A percentile compares a stretch with the other conserved stretches of the same genome.
phyloP scores from a whole-genome alignment of 768 basidiomycete genomes.

The Goffeauzyma gilvescens region DNA sequence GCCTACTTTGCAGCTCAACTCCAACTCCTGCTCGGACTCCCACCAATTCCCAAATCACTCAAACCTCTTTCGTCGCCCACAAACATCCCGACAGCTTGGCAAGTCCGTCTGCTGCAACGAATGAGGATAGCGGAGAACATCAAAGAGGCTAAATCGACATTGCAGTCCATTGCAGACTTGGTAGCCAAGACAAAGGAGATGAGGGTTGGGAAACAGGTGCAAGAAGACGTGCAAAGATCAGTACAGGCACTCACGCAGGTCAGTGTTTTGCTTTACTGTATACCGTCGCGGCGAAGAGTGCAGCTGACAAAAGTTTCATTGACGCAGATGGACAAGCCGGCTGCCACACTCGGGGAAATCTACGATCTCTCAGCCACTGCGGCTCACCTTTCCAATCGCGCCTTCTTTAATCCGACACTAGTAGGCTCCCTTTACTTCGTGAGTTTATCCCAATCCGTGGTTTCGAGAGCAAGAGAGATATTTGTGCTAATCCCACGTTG shows the following conservation, averaged over 20 bases:
- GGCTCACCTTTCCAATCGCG: constrained; percentile 36
- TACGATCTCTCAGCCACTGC: constrained; percentile 24
- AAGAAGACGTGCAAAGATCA: constrained; percentile 49
- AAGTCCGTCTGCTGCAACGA: constrained; percentile 59
- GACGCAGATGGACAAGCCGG: constrained; percentile 1
- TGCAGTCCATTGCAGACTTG: constrained; percentile 63
- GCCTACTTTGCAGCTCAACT: constrained; percentile 43
- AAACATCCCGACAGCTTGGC: constrained; percentile 46
- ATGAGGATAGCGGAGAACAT: constrained; percentile 52
- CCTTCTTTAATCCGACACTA: constrained; percentile 96
- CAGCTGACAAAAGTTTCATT: neutral
- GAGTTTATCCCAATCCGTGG: constrained; percentile 12
- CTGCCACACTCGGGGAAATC: no score
- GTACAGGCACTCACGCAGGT: constrained; percentile 59
- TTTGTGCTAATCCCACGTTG: neutral
- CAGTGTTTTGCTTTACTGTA: constrained; percentile 13
- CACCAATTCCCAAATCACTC: constrained; percentile 41
- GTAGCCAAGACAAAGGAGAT: constrained; percentile 75
- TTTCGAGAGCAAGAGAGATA: neutral
- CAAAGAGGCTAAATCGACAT: constrained; percentile 48
- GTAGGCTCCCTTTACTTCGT: constrained; percentile 78
- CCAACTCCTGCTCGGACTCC: constrained; percentile 59
- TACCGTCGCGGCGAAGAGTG: neutral
- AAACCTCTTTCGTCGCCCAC: constrained; percentile 14
- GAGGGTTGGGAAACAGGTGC: constrained; percentile 67